Evolutionary conservation across 352 stramenopile genomes (phyloP).

Genomic region (Phytophthora macrochlamydospora): DNA sequence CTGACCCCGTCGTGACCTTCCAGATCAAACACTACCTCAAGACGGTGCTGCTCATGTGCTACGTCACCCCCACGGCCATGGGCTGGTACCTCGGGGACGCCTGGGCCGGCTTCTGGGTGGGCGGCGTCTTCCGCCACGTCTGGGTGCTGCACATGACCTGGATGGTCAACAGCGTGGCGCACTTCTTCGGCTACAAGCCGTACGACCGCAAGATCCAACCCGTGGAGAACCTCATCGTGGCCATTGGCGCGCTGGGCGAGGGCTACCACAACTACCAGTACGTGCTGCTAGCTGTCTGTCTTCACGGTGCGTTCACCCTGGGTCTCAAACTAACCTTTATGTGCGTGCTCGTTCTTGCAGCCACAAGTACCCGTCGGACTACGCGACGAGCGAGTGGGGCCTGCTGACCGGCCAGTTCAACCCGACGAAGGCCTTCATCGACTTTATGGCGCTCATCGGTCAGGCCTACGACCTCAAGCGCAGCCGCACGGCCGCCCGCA

Average conservation of each 20-base stretch:
- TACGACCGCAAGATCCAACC: slow-evolving; percentile 96
- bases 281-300: slow-evolving; percentile 13
- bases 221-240: slow-evolving; percentile 97
- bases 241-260: slow-evolving; percentile 95
- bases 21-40: slow-evolving; percentile 95
- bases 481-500: slow-evolving; percentile 83
- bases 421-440: slow-evolving; percentile 98
- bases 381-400: slow-evolving; percentile 97
- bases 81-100: slow-evolving; percentile 91
- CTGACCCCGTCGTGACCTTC: slow-evolving; percentile 95
- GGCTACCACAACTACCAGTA: slow-evolving; percentile 99
- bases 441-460: slow-evolving; percentile 91
- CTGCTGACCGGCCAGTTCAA: slow-evolving; percentile 97
- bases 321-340: too few species aligned
- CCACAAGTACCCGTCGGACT: slow-evolving; percentile 99
- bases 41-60: slow-evolving; percentile 96
- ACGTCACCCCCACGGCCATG: slow-evolving; percentile 93
- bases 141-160: slow-evolving; percentile 98
- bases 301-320: not conserved
- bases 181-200: slow-evolving; percentile 98
- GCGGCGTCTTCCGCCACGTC: slow-evolving; percentile 95
- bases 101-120: slow-evolving; percentile 96
- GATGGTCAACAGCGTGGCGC: slow-evolving; percentile 98
- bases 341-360: slow-evolving; percentile 25
- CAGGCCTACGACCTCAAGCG: slow-evolving; percentile 96